Evolutionary conservation across 371 early-diverging fungal genomes (phyloP).

Genomic region (Mortierella sp.): DNA sequence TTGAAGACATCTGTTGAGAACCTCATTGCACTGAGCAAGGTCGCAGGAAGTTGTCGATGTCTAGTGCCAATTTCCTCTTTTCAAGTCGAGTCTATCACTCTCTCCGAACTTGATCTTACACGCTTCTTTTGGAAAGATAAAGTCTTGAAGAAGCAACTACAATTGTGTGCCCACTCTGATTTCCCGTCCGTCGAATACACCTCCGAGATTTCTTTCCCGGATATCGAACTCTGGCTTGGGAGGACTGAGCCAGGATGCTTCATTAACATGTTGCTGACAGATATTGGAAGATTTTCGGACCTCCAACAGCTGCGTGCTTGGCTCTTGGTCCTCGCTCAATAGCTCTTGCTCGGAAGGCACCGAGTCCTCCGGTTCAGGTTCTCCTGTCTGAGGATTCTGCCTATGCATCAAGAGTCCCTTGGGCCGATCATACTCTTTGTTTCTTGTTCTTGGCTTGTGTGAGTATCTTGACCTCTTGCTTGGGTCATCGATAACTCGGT

Average conservation of each 20-base stretch:
- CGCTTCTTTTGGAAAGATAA: slow-evolving; percentile 5
- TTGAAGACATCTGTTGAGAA: slow-evolving; percentile 8
- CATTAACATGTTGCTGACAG: slow-evolving; percentile 4
- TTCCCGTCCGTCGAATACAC: slow-evolving; percentile 1
- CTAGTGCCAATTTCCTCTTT: slow-evolving; percentile 5
- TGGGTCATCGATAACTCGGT: too few species aligned
- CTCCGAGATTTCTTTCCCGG: too few species aligned
- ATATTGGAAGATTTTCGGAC: slow-evolving; percentile 10
- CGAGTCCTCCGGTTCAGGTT: too few species aligned
- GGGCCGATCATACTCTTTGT: too few species aligned
- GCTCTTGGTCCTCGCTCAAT: too few species aligned
- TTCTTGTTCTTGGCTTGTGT: too few species aligned
- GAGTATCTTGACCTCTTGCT: too few species aligned
- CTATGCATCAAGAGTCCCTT: too few species aligned
- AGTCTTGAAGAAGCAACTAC: not conserved
- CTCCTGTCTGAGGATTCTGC: too few species aligned
- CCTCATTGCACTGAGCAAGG: not conserved
- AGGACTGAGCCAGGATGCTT: not conserved
- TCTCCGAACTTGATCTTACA: slow-evolving; percentile 9
- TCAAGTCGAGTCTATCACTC: not conserved
- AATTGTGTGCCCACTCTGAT: slow-evolving; percentile 3
- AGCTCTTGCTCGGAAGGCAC: too few species aligned
- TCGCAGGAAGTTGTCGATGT: not conserved
- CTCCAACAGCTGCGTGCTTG: too few species aligned
- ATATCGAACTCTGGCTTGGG: not conserved